Evolutionary conservation across 2,329 filamentous ascomycete species (phyloP).

Genomic region (Aspergillus vadensis): DNA sequence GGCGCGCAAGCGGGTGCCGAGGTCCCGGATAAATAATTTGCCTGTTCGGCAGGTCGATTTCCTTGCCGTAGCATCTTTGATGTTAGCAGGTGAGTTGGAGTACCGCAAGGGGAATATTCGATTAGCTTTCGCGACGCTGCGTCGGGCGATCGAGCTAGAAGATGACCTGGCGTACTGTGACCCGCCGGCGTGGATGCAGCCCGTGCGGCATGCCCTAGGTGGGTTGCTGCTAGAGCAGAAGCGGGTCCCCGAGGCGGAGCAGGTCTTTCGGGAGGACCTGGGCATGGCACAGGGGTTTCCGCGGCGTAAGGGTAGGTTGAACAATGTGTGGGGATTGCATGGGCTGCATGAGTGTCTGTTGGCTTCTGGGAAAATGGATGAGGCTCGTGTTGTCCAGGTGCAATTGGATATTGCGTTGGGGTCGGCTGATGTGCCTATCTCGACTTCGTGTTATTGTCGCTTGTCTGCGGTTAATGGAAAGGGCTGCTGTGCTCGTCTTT

Average conservation of each 20-base stretch:
- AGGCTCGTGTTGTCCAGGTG: conserved; percentile 48
- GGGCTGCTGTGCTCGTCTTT: not conserved
- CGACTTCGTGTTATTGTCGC: conserved; percentile 59
- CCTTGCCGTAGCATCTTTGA: conserved; percentile 24
- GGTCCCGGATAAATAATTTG: conserved; percentile 34
- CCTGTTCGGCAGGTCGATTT: conserved; percentile 37
- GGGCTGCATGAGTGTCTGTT: conserved; percentile 69
- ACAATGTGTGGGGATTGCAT: conserved; percentile 73
- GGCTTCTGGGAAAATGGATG: conserved; percentile 50
- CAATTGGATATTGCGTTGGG: conserved; percentile 54
- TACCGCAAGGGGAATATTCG: conserved; percentile 64
- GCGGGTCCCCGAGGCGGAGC: conserved; percentile 54
- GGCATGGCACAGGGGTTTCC: conserved; percentile 57
- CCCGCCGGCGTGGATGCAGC: conserved; percentile 77
- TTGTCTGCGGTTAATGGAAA: not conserved
- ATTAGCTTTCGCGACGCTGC: conserved; percentile 59
- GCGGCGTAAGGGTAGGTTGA: conserved; percentile 63
- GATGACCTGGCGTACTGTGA: conserved; percentile 68
- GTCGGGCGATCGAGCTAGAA: conserved; percentile 59
- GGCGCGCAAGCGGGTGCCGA: conserved; percentile 66
- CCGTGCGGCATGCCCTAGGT: conserved; percentile 67
- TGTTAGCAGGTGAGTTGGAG: conserved; percentile 69
- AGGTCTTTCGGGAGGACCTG: conserved; percentile 61
- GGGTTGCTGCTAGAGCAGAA: conserved; percentile 68
- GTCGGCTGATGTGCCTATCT: conserved; percentile 60